phyloP scores from a whole-genome alignment of 2,329 filamentous ascomycete species.

The Penicillium sp. region DNA sequence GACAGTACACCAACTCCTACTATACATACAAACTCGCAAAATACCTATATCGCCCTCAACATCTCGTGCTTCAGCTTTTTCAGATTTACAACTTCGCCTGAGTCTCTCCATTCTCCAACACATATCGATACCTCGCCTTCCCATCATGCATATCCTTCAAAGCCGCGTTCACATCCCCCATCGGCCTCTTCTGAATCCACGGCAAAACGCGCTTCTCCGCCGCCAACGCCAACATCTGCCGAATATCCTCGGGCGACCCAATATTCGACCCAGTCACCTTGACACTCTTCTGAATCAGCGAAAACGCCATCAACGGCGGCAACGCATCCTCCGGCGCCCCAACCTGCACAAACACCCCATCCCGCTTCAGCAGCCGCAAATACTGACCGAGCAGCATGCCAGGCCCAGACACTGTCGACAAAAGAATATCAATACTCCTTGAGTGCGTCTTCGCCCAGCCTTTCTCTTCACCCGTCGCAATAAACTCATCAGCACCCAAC shows the following conservation, averaged over 20 bases:
- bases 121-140: conserved; percentile 51
- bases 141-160: conserved; percentile 49
- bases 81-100: conserved; percentile 33
- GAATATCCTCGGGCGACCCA: conserved; percentile 47
- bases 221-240: conserved; percentile 47
- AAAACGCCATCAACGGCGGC: conserved; percentile 59
- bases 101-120: conserved; percentile 43
- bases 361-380: conserved; percentile 59
- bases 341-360: conserved; percentile 67
- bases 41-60: background rate
- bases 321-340: conserved; percentile 64
- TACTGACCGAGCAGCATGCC: conserved; percentile 67
- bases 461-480: conserved; percentile 59
- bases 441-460: conserved; percentile 56
- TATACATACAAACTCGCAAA: background rate
- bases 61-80: background rate
- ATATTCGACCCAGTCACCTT: conserved; percentile 55
- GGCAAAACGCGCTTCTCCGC: conserved; percentile 45
- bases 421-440: conserved; percentile 56
- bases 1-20: background rate
- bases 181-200: conserved; percentile 46
- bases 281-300: conserved; percentile 59
- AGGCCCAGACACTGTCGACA: conserved; percentile 59
- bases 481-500: conserved; percentile 58
- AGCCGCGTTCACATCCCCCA: conserved; percentile 48